Conservation (phyloP, 2,329 filamentous ascomycete species). For the Periglandula ipomoeae region DNA sequence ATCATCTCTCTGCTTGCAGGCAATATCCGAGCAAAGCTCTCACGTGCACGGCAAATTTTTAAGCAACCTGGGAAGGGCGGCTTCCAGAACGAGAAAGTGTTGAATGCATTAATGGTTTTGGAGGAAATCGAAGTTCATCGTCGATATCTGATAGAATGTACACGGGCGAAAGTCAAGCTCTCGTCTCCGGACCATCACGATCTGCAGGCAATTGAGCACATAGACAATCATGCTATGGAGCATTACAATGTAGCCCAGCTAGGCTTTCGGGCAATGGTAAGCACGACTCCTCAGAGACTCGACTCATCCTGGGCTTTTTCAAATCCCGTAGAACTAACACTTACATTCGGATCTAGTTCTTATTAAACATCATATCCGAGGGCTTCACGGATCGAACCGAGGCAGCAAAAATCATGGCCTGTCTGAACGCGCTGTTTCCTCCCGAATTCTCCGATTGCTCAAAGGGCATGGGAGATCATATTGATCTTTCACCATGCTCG, state of each 20-base stretch:
- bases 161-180: conserved; percentile 11
- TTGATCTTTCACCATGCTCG: conserved; percentile 21
- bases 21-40: conserved; percentile 21
- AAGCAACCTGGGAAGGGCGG: conserved; percentile 17
- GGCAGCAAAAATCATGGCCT: conserved; percentile 20
- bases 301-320: background rate
- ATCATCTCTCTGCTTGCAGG: background rate
- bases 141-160: conserved; percentile 17
- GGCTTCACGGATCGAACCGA: conserved; percentile 8
- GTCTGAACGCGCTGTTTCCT: conserved; percentile 27
- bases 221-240: conserved; percentile 18
- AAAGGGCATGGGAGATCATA: conserved; percentile 12
- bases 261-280: conserved; percentile 24
- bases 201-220: conserved; percentile 17
- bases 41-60: conserved; percentile 19
- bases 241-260: conserved; percentile 23
- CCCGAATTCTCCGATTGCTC: conserved; percentile 13
- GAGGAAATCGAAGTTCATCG: conserved; percentile 25
- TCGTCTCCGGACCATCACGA: conserved; percentile 8
- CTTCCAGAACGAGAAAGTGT: conserved; percentile 15
- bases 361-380: conserved; percentile 3
- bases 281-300: conserved; percentile 1
- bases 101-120: conserved; percentile 23
- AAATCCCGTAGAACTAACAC: background rate
- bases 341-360: conserved; percentile 1